Percentiles rank a stretch among this genome's conserved stretches.
Conservation (phyloP, 257 asterid genomes). For the Striga asiatica region DNA sequence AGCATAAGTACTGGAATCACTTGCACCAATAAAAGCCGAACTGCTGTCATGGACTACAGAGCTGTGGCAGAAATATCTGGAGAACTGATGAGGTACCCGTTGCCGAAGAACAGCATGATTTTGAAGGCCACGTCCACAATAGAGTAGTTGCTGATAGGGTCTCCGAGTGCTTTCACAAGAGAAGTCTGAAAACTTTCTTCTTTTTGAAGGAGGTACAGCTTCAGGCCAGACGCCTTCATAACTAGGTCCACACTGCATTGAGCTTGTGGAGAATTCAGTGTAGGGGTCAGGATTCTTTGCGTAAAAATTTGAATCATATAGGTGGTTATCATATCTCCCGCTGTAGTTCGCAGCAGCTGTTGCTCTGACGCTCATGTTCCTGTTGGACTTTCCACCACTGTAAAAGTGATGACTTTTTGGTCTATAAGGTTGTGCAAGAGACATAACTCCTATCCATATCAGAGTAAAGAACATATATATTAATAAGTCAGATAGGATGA, state of each 20-base stretch:
- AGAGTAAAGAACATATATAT: constrained; percentile 3
- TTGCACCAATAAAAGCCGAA: constrained; percentile 24
- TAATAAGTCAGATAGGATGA: too few species aligned
- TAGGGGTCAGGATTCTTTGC: constrained; percentile 21
- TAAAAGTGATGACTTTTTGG: constrained; percentile 36
- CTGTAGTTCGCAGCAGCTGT: constrained; percentile 21
- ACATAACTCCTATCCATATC: constrained; percentile 47
- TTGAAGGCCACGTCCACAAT: constrained; percentile 12
- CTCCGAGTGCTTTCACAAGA: constrained; percentile 34
- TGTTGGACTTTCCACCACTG: constrained; percentile 32
- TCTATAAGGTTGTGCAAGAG: constrained; percentile 43
- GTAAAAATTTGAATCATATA: constrained; percentile 17
- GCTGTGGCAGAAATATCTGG: constrained; percentile 18
- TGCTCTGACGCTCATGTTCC: constrained; percentile 20
- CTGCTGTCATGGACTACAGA: constrained; percentile 17
- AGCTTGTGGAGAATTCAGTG: constrained; percentile 22
- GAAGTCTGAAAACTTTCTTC: constrained; percentile 54
- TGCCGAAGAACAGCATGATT: constrained; percentile 20
- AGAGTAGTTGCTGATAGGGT: constrained; percentile 34
- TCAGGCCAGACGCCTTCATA: constrained; percentile 32
- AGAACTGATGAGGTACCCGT: constrained; percentile 22
- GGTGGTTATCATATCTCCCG: constrained; percentile 19
- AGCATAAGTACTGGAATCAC: constrained; percentile 22
- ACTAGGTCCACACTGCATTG: constrained; percentile 24
- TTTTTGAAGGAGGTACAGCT: constrained; percentile 40